Evolutionary conservation across 1,284 basidiomycete genomes (phyloP), one percentile per base, ranked within the genome.

Genomic region (Melampsora medusae): DNA sequence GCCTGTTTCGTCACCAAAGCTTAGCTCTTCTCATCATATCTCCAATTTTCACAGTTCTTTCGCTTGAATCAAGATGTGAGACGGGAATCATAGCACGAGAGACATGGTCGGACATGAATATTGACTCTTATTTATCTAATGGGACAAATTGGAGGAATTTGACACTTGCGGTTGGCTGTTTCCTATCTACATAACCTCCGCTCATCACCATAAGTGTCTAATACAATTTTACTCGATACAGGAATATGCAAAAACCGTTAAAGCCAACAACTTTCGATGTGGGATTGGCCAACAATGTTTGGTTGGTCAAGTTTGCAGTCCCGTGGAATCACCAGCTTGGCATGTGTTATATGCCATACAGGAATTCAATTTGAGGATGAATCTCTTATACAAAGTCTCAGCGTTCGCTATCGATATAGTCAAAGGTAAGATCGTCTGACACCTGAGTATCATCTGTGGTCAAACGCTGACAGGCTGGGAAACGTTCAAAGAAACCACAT

Each of bases 291-390:
- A 56, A 28, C 53, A 56, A 56, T 56, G 53, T 28, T 22, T 56
- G 19, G 28, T 56, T 28, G 53, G 53, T 31, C 42, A 76, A 59
- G 46, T 68, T n/a, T 68, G 48, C 50, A 25, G 48, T 33, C 67
- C 67, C 7, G 49, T 68, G 14, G 16, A 53, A 56, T 17, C 33
- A 22, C 49, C 42, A n/a, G 67, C 46, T 31, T 68, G 67, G 67
- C 48, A 68, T 46, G 49, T 46, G 25, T 31, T 68, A 31, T 50
- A 48, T 22, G 67, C 67, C 14, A 31, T 68, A 17, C 67, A 68
- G n/a, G 67, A 68, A 22, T 68, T 25, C 6, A 68, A 68, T 33
- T 35, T 68, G 67, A 48, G 38, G 22, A 68, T 68, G 67, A 68
- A 68, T n/a, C 19, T 46, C 5, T 48, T 68, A 22, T 68, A 68